Evolutionary conservation across 2,329 filamentous ascomycete genomes (phyloP).

Genomic region (Ceratocystis cacaofunesta): DNA sequence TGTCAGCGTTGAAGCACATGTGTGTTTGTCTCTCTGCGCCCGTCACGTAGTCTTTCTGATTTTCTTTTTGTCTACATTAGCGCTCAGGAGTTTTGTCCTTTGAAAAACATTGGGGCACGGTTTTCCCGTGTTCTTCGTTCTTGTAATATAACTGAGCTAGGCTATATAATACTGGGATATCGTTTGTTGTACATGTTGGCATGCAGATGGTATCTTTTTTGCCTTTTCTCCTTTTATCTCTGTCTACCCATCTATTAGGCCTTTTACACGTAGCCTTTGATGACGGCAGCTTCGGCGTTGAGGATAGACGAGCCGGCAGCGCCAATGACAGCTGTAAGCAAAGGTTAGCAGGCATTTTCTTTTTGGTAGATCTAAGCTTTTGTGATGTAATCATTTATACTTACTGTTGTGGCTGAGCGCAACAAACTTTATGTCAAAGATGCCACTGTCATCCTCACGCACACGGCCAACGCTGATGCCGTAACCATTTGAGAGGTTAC

Average conservation of each 20-base stretch:
- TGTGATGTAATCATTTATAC: constrained; percentile 20
- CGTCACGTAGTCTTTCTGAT: neutral
- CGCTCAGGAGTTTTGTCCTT: no score
- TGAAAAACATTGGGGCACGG: no score
- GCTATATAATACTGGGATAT: neutral
- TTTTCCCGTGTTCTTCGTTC: neutral
- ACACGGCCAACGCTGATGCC: constrained; percentile 82
- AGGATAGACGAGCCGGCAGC: constrained; percentile 92
- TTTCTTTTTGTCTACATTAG: neutral
- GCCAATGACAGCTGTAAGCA: constrained; percentile 61
- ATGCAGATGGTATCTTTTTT: neutral
- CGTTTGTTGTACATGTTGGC: neutral
- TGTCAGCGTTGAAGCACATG: neutral
- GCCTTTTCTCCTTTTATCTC: neutral
- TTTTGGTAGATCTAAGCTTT: neutral
- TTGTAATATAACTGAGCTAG: neutral
- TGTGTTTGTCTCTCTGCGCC: neutral
- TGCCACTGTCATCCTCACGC: constrained; percentile 68
- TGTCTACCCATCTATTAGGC: neutral
- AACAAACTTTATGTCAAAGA: constrained; percentile 92
- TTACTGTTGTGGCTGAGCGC: constrained; percentile 68
- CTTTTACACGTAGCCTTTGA: constrained; percentile 65
- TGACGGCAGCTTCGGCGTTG: constrained; percentile 80
- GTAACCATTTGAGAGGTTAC: constrained; percentile 73
- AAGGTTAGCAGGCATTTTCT: constrained; percentile 27